phyloP scores from a whole-genome alignment of 2,329 filamentous ascomycete species.

The Claviceps spartinae region DNA sequence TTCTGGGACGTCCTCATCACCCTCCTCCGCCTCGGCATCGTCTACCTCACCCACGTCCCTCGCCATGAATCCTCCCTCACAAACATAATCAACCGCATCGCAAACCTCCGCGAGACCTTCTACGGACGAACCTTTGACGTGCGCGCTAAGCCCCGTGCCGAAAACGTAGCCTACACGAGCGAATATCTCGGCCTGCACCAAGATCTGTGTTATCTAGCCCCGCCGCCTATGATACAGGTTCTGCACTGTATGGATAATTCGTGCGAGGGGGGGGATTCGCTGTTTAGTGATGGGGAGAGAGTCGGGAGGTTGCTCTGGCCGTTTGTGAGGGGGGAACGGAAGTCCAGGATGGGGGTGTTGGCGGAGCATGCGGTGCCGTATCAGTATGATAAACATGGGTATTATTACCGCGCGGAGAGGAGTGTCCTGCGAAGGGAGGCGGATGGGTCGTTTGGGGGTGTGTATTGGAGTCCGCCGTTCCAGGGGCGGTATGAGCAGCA shows the following conservation, averaged over 20 bases:
- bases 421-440: constrained; percentile 25
- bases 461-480: constrained; percentile 66
- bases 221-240: constrained; percentile 71
- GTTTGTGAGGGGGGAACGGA: background rate
- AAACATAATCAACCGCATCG: constrained; percentile 57
- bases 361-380: constrained; percentile 35
- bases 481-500: constrained; percentile 42
- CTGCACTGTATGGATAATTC: constrained; percentile 81
- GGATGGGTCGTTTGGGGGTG: constrained; percentile 12
- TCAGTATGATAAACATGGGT: constrained; percentile 53
- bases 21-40: constrained; percentile 53
- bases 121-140: constrained; percentile 91
- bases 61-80: constrained; percentile 51
- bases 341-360: constrained; percentile 6
- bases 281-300: constrained; percentile 66
- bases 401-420: constrained; percentile 47
- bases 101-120: constrained; percentile 71
- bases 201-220: constrained; percentile 76
- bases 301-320: constrained; percentile 33
- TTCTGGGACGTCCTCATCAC: constrained; percentile 50
- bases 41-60: constrained; percentile 67
- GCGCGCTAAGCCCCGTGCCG: constrained; percentile 63
- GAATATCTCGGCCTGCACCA: constrained; percentile 78
- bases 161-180: constrained; percentile 86
- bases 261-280: constrained; percentile 65